phyloP scores from a whole-genome alignment of 2,329 filamentous ascomycete genomes.

The Trichoderma sp. region DNA sequence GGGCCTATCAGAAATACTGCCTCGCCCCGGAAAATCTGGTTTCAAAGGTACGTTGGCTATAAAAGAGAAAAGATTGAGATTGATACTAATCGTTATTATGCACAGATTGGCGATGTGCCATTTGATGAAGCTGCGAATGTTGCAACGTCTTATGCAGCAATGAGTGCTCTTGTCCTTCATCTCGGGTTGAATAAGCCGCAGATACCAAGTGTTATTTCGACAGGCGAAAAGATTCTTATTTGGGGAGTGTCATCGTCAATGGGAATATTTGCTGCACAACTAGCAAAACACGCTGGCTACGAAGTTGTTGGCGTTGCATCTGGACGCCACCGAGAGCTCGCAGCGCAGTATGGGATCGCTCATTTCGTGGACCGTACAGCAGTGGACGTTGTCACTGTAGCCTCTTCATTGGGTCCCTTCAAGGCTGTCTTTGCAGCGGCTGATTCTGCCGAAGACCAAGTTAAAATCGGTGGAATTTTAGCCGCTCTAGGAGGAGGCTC shows the following conservation, averaged over 20 bases:
- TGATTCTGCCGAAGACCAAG: conserved; percentile 17
- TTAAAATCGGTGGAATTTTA: conserved; percentile 17
- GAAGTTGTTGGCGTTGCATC: conserved; percentile 22
- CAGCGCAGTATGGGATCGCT: not conserved
- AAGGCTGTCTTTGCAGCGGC: conserved; percentile 20
- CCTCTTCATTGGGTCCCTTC: conserved; percentile 14
- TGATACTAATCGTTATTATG: not conserved
- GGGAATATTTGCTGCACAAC: conserved; percentile 12
- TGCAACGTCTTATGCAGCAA: conserved; percentile 1
- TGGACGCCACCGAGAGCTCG: conserved; percentile 1
- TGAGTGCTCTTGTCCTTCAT: conserved; percentile 23
- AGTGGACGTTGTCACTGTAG: not conserved
- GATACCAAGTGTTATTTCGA: not conserved
- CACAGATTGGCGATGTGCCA: not conserved
- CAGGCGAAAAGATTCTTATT: conserved; percentile 17
- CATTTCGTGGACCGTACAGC: conserved; percentile 20
- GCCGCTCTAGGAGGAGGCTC: conserved; percentile 12
- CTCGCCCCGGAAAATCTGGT: conserved; percentile 4
- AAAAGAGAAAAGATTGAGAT: not conserved
- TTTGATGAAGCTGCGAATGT: conserved; percentile 18
- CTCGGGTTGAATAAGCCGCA: conserved; percentile 16
- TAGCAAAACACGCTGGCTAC: conserved; percentile 11
- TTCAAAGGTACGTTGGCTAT: not conserved
- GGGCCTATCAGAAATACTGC: conserved; percentile 18
- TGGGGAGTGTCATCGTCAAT: conserved; percentile 23